Evolutionary conservation across 2,329 filamentous ascomycete species (phyloP).

Genomic region (Fusarium sp.): DNA sequence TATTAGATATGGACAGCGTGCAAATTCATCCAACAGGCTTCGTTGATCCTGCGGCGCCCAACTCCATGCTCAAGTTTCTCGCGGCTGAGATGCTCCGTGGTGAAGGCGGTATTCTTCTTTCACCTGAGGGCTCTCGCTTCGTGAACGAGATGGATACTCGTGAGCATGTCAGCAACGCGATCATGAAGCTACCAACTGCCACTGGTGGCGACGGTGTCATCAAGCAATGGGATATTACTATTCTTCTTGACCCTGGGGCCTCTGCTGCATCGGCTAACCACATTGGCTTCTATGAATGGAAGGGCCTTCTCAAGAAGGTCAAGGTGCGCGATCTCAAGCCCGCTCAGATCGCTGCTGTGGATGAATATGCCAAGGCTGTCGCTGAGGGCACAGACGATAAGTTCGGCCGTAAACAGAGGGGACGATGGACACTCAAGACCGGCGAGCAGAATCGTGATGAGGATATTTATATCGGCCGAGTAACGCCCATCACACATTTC

Average conservation of each 20-base stretch:
- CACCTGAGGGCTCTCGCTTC: slow-evolving; percentile 59
- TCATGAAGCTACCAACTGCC: slow-evolving; percentile 53
- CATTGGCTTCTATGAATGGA: slow-evolving; percentile 70
- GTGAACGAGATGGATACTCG: slow-evolving; percentile 71
- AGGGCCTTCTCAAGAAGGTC: slow-evolving; percentile 66
- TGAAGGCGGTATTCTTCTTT: slow-evolving; percentile 68
- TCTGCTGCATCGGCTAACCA: slow-evolving; percentile 63
- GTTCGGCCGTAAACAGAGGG: slow-evolving; percentile 61
- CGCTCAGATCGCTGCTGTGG: slow-evolving; percentile 53
- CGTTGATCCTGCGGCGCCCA: slow-evolving; percentile 60
- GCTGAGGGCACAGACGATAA: slow-evolving; percentile 51
- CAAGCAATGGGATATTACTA: slow-evolving; percentile 66
- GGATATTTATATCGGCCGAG: slow-evolving; percentile 65
- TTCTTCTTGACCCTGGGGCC: slow-evolving; percentile 68
- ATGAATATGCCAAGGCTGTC: slow-evolving; percentile 59
- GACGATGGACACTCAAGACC: slow-evolving; percentile 61
- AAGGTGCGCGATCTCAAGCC: slow-evolving; percentile 61
- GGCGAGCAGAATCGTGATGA: slow-evolving; percentile 58
- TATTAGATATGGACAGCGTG: slow-evolving; percentile 64
- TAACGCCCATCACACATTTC: slow-evolving; percentile 72
- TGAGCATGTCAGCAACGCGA: slow-evolving; percentile 62
- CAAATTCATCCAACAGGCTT: slow-evolving; percentile 74
- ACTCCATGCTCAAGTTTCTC: slow-evolving; percentile 65
- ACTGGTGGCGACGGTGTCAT: slow-evolving; percentile 42
- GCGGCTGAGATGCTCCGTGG: slow-evolving; percentile 71